Percentiles rank a stretch among this genome's conserved stretches.
These are phyloP conservation scores for Cunninghamia lanceolata DNA, from an alignment of 75 land plant genomes.

Conservation along the genomic window DNA sequence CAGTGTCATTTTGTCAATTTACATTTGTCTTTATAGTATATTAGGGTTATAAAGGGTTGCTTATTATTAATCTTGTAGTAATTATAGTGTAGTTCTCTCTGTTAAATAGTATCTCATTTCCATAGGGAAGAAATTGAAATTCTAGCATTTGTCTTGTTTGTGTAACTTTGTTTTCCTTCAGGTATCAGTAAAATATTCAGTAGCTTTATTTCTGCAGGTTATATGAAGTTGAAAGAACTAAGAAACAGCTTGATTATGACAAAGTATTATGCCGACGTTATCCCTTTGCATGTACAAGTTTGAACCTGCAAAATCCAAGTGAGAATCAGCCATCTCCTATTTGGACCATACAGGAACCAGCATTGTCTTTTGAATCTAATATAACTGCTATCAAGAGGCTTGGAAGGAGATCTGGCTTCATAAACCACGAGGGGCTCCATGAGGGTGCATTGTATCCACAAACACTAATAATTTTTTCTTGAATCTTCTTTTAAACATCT, in stretches of 20 bases:
- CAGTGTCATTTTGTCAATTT: not conserved
- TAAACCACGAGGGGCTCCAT: conserved; percentile 12
- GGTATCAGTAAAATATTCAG: not conserved
- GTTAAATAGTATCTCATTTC: not conserved
- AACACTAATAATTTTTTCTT: not conserved
- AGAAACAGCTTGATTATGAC: conserved; percentile 9
- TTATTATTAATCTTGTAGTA: not conserved
- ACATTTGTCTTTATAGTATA: not conserved
- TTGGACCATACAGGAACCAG: conserved; percentile 7
- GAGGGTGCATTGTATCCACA: conserved; percentile 55
- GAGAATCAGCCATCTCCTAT: conserved; percentile 13
- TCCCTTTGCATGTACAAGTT: conserved; percentile 24
- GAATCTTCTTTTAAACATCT: not conserved
- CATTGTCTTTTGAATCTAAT: conserved; percentile 22
- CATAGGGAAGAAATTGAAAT: not conserved
- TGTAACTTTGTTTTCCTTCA: not conserved
- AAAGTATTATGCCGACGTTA: conserved; percentile 15
- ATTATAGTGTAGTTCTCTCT: not conserved
- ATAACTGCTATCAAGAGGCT: conserved; percentile 41
- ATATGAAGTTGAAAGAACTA: conserved; percentile 32
- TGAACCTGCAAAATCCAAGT: not conserved
- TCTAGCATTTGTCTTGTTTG: not conserved
- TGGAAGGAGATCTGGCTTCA: conserved; percentile 7
- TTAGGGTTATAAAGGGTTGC: not conserved
- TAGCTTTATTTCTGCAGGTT: conserved; percentile 31